Evolutionary conservation across 2,329 filamentous ascomycete species (phyloP), one percentile per base, ranked within the genome.

Genomic region (Fusarium keratoplasticum): DNA sequence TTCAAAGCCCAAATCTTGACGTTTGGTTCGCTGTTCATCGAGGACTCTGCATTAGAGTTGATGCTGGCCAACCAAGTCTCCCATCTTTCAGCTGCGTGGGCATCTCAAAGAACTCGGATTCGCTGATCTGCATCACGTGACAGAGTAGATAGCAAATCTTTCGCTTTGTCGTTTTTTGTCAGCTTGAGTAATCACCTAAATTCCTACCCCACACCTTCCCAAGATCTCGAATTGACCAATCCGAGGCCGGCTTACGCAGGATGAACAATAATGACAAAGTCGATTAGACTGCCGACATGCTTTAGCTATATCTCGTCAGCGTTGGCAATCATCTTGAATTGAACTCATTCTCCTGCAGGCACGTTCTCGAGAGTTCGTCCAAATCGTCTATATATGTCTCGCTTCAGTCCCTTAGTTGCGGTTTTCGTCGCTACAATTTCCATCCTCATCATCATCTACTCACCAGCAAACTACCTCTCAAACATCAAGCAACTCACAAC

Each of bases 361-460:
- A 71, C n/a, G 11, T 81, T 81, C 79, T 77, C 66, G 71, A 60
- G 33, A 57, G 33, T 81, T 80, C 77, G 57, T 40, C 62, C 20
- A 64, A 16, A 35, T 69, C 8, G 58, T 71, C 63, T 83, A 84
- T 84, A 84, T 82, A 85, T 85, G 83, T 77, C 76, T 71, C 83
- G 81, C 54, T 71, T 81, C 75, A 70, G 77, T 70, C 72, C 79
- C 67, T 64, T 78, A 55, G 69, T 76, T 78, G 81, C 81, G 67
- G 78, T 83, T 80, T 77, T 84, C 59, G 78, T 82, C 75, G 77
- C 80, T 78, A 74, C 80, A 76, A 71, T 83, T 77, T 84, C 83
- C 78, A 84, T 83, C 75, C 74, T 81, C 75, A 76, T 80, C 78
- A 76, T 81, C 76, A 74, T 77, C 70, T 77, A 77, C 75, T 69